A percentile compares a stretch with the other conserved stretches of the same genome.
These are phyloP conservation scores for Puccinia coronata DNA, from an alignment of 1,284 basidiomycete species.

Conservation along the genomic window DNA sequence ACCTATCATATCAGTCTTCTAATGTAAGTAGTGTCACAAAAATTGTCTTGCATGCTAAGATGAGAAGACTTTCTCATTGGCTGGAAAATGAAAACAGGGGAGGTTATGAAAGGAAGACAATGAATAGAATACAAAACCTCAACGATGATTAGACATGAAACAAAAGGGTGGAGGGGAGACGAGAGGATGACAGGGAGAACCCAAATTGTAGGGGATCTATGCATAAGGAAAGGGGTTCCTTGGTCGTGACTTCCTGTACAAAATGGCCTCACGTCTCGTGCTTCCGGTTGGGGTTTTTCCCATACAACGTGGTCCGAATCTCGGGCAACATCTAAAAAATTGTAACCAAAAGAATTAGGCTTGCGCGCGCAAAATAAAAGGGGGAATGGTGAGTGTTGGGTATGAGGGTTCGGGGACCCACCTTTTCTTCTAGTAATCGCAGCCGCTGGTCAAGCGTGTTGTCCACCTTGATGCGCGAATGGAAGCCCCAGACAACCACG, in stretches of 20 bases:
- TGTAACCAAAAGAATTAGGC: not conserved
- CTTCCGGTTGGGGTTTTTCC: constrained; percentile 79
- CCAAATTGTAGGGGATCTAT: no score
- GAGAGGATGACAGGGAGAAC: no score
- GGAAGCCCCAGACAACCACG: constrained; percentile 72
- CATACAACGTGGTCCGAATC: constrained; percentile 80
- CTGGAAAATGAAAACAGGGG: not conserved
- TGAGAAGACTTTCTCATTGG: not conserved
- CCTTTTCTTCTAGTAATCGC: constrained; percentile 80
- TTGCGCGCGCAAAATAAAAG: not conserved
- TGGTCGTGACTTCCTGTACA: no score
- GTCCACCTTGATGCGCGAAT: constrained; percentile 77
- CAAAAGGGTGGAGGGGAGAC: not conserved
- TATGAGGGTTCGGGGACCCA: constrained; percentile 59
- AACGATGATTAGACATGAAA: not conserved
- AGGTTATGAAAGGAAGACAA: not conserved
- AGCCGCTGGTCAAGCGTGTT: constrained; percentile 89
- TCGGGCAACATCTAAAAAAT: constrained; percentile 79
- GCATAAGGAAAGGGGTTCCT: no score
- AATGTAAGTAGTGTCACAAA: no score
- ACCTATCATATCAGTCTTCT: no score
- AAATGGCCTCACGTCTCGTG: constrained; percentile 50
- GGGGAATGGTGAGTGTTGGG: not conserved
- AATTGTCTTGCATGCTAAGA: not conserved
- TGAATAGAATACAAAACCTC: not conserved